These are phyloP conservation scores for Cyanophora paradoxa DNA, from an alignment of 78 protist species.

Conservation along the genomic window DNA sequence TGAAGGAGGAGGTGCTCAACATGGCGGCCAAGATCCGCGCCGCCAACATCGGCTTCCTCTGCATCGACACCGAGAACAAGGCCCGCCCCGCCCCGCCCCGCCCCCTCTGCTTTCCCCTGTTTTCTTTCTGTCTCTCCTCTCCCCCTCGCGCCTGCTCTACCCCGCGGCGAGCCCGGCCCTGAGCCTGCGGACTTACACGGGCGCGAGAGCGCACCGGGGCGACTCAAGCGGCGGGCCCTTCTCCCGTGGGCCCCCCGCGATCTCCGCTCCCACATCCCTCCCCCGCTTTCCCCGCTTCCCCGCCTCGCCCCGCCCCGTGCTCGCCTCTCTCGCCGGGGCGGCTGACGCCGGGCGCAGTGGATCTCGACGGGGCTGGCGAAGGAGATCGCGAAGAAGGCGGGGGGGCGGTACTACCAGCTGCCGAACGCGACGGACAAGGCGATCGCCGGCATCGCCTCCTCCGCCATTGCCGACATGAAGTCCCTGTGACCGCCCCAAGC, in stretches of 20 bases:
- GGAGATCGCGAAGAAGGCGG: neutral
- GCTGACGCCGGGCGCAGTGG: neutral
- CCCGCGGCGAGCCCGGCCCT: neutral
- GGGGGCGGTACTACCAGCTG: conserved; percentile 25
- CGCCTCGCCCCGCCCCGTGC: neutral
- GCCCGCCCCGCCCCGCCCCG: neutral
- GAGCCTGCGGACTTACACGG: no score
- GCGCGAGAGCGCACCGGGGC: no score
- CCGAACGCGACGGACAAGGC: conserved; percentile 15
- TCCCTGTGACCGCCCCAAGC: no score
- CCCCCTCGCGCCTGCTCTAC: neutral
- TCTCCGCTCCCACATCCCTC: neutral
- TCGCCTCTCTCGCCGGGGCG: neutral
- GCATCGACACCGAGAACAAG: conserved; percentile 17
- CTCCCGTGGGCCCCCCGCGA: neutral
- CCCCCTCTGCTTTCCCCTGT: no score
- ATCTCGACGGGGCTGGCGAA: neutral
- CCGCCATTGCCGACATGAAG: conserved; percentile 2
- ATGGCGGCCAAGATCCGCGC: conserved; percentile 8
- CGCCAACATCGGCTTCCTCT: neutral
- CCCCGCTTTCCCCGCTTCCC: neutral
- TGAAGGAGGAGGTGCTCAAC: conserved; percentile 33
- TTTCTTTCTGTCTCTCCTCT: no score
- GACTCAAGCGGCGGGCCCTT: neutral
- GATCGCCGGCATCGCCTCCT: neutral